Evolutionary conservation across 2,329 filamentous ascomycete genomes (phyloP).

Genomic region (Stachybotrys echinatus): DNA sequence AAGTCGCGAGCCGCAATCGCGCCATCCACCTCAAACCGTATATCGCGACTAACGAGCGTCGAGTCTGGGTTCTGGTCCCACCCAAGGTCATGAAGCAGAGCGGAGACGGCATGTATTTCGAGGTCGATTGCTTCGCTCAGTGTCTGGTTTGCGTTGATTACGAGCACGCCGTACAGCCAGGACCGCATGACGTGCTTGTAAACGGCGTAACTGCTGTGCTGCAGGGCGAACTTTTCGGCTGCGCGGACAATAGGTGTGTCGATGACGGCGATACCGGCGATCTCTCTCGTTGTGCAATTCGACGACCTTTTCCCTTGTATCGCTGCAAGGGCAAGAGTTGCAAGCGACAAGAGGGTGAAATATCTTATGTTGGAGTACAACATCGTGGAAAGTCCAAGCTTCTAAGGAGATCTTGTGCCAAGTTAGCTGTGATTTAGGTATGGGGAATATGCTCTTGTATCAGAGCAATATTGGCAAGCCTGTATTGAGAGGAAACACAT

Average conservation of each 20-base stretch:
- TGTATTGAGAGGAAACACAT: no score
- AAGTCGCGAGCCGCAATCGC: conserved; percentile 38
- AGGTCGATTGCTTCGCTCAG: conserved; percentile 21
- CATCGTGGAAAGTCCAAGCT: no score
- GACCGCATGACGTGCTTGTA: conserved; percentile 31
- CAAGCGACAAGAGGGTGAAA: no score
- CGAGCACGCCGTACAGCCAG: conserved; percentile 17
- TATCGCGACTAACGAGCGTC: conserved; percentile 29
- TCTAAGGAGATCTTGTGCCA: no score
- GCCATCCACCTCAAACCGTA: conserved; percentile 44
- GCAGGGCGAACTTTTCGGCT: conserved; percentile 23
- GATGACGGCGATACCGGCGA: conserved; percentile 26
- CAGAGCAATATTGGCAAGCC: no score
- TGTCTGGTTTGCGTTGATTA: conserved; percentile 12
- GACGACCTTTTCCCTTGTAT: no score
- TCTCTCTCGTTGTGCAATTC: neutral
- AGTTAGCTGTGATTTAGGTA: no score
- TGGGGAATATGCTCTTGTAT: no score
- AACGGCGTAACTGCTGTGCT: conserved; percentile 18
- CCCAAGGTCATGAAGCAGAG: conserved; percentile 37
- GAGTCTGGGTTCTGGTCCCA: conserved; percentile 28
- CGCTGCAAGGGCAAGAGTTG: no score
- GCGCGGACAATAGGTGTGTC: conserved; percentile 28
- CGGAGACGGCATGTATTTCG: conserved; percentile 31
- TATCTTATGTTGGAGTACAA: no score